Conservation (phyloP, 345 rosid genomes). For the Firmiana major region DNA sequence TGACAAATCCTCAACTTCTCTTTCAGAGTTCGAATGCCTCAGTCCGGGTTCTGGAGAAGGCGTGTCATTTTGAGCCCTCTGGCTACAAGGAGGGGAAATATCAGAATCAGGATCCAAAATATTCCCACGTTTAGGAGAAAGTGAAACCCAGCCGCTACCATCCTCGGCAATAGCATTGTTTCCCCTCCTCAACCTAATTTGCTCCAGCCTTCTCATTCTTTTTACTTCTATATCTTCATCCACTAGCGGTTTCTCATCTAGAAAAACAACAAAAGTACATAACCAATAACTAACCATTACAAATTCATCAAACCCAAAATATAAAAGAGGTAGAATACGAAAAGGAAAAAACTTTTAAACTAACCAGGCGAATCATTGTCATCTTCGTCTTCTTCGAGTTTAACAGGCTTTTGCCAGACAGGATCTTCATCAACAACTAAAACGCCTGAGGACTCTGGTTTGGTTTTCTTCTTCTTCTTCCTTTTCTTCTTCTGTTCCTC, state of each 20-base stretch:
- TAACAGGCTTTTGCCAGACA: constrained; percentile 79
- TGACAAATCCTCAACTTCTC: constrained; percentile 46
- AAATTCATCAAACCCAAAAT: not conserved
- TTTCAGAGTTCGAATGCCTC: constrained; percentile 20
- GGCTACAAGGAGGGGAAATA: constrained; percentile 61
- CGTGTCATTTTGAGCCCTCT: constrained; percentile 48
- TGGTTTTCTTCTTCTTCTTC: constrained; percentile 55
- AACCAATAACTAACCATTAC: not conserved
- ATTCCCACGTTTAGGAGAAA: constrained; percentile 34
- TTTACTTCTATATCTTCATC: constrained; percentile 89
- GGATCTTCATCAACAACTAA: constrained; percentile 88
- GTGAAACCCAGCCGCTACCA: constrained; percentile 90
- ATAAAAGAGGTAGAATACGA: not conserved
- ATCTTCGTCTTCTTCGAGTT: constrained; percentile 49
- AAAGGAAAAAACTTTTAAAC: not conserved
- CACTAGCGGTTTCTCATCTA: constrained; percentile 72
- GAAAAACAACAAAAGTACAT: not conserved
- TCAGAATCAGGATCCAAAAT: constrained; percentile 29
- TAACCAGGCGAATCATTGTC: constrained; percentile 73
- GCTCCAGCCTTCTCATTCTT: constrained; percentile 79
- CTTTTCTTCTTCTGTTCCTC: constrained; percentile 65
- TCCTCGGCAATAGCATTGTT: constrained; percentile 75
- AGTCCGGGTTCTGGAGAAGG: constrained; percentile 52
- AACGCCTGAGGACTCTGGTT: constrained; percentile 47
- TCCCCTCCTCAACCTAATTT: constrained; percentile 52